A percentile compares a stretch with the other conserved stretches of the same genome.
Evolutionary conservation across 75 land plant species (phyloP).

Genomic region (Chamaecyparis obtusa): DNA sequence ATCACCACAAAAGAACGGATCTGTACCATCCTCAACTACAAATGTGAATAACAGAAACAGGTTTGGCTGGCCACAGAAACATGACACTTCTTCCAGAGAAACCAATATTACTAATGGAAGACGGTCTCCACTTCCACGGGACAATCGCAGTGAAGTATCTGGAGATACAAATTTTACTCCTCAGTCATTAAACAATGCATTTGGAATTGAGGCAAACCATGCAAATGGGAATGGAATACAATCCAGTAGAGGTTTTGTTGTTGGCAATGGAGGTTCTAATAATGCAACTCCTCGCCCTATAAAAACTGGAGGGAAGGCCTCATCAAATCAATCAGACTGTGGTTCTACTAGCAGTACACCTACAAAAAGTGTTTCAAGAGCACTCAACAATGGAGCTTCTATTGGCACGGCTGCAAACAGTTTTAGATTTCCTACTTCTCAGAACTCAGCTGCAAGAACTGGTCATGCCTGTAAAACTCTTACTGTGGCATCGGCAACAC

Average conservation of each 20-base stretch:
- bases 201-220: slow-evolving; percentile 17
- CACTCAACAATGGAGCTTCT: slow-evolving; percentile 22
- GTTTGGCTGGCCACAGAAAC: slow-evolving; percentile 57
- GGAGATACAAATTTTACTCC: slow-evolving; percentile 8
- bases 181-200: slow-evolving; percentile 1
- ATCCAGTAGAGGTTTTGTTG: neutral
- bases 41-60: slow-evolving; percentile 22
- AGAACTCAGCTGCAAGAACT: slow-evolving; percentile 16
- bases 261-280: slow-evolving; percentile 24
- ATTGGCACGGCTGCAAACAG: neutral
- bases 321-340: slow-evolving; percentile 36
- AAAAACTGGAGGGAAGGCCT: slow-evolving; percentile 29
- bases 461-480: slow-evolving; percentile 40
- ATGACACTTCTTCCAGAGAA: slow-evolving; percentile 3
- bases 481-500: slow-evolving; percentile 8
- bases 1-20: slow-evolving; percentile 49
- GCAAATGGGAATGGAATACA: neutral
- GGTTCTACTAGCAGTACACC: slow-evolving; percentile 65
- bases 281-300: slow-evolving; percentile 40
- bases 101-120: neutral
- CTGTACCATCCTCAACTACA: slow-evolving; percentile 6
- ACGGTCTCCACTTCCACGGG: slow-evolving; percentile 4
- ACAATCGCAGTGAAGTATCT: neutral
- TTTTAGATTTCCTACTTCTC: slow-evolving; percentile 21
- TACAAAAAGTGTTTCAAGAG: slow-evolving; percentile 58